Conservation (phyloP, 2,329 filamentous ascomycete genomes). For the Fusarium sp. region DNA sequence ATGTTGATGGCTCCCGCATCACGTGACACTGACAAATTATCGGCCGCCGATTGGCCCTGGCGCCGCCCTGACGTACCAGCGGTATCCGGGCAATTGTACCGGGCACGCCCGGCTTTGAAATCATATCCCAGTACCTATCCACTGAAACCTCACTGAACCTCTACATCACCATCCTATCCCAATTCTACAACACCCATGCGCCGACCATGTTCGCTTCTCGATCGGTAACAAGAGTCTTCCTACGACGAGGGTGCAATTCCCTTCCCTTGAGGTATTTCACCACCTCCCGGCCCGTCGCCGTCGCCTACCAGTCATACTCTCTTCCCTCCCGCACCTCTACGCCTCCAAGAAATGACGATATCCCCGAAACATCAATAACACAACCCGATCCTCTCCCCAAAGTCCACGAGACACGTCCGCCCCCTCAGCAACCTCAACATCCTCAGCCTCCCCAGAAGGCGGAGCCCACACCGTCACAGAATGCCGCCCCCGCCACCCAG, state of each 20-base stretch:
- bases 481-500: conserved; percentile 35
- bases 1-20: not conserved
- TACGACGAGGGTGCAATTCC: conserved; percentile 54
- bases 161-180: conserved; percentile 13
- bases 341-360: conserved; percentile 56
- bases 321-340: conserved; percentile 57
- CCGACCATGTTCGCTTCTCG: conserved; percentile 57
- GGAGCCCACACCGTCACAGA: conserved; percentile 25
- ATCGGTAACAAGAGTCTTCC: conserved; percentile 55
- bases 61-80: conserved; percentile 43
- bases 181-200: conserved; percentile 39
- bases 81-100: conserved; percentile 47
- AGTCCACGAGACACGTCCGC: conserved; percentile 65
- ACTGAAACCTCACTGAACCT: conserved; percentile 13
- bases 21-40: conserved; percentile 48
- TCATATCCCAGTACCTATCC: conserved; percentile 17
- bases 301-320: conserved; percentile 64
- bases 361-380: conserved; percentile 60
- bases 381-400: conserved; percentile 58
- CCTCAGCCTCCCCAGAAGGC: conserved; percentile 36
- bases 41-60: conserved; percentile 50
- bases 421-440: conserved; percentile 42
- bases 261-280: conserved; percentile 57
- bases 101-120: conserved; percentile 45
- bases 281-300: conserved; percentile 46